Conservation (phyloP, 495 filamentous ascomycete genomes). For the Xylaria intraflava region DNA sequence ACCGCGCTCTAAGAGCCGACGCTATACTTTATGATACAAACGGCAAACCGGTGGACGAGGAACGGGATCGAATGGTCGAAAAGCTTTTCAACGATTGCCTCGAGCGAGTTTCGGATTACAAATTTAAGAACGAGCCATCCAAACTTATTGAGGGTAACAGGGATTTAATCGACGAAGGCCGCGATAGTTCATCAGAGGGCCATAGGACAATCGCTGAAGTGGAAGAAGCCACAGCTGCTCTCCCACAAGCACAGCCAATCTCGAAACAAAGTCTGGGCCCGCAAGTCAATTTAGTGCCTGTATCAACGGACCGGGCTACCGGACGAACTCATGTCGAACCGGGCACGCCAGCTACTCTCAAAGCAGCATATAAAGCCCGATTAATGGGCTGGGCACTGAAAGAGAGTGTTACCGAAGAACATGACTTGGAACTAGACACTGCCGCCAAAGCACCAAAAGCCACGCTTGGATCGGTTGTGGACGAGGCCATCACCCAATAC, state of each 20-base stretch:
- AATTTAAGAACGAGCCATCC: slow-evolving; percentile 60
- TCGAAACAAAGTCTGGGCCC: slow-evolving; percentile 43
- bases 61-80: slow-evolving; percentile 76
- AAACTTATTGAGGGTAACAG: slow-evolving; percentile 78
- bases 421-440: slow-evolving; percentile 67
- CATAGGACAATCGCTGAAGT: slow-evolving; percentile 64
- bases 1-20: slow-evolving; percentile 75
- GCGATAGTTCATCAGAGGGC: slow-evolving; percentile 65
- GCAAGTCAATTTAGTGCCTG: slow-evolving; percentile 48
- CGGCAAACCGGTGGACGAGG: slow-evolving; percentile 69
- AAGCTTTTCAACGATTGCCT: slow-evolving; percentile 90
- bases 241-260: slow-evolving; percentile 38
- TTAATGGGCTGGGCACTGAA: slow-evolving; percentile 77
- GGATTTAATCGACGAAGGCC: slow-evolving; percentile 73
- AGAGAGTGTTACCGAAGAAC: slow-evolving; percentile 52
- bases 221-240: slow-evolving; percentile 51
- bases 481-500: slow-evolving; percentile 83
- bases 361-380: slow-evolving; percentile 61
- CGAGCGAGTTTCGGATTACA: slow-evolving; percentile 82
- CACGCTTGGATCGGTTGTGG: slow-evolving; percentile 81
- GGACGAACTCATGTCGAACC: slow-evolving; percentile 54
- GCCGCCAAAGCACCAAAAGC: slow-evolving; percentile 54
- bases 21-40: slow-evolving; percentile 87
- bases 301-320: slow-evolving; percentile 52
- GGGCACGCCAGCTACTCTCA: slow-evolving; percentile 51